Evolutionary conservation across 1,284 basidiomycete genomes (phyloP).

Genomic region (Sphaerobolus stellatus): DNA sequence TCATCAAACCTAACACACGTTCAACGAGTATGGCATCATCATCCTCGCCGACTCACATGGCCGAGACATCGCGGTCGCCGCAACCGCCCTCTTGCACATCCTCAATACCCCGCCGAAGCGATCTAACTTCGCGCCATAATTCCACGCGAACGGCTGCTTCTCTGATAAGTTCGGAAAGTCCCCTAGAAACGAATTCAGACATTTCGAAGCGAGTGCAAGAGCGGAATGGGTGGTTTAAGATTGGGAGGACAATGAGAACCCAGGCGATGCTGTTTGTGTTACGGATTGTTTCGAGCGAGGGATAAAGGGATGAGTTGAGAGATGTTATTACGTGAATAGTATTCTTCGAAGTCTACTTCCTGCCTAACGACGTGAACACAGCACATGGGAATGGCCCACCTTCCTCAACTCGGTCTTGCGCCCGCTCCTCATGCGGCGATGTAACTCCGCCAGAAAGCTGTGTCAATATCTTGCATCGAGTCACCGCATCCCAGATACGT

Average conservation of each 20-base stretch:
- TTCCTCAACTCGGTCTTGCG: constrained; percentile 77
- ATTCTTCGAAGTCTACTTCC: constrained; percentile 4
- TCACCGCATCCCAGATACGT: constrained; percentile 87
- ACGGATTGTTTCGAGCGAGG: constrained; percentile 84
- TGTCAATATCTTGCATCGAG: constrained; percentile 70
- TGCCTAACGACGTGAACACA: constrained; percentile 30
- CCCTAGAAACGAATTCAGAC: constrained; percentile 80
- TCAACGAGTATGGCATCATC: constrained; percentile 25
- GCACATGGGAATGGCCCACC: constrained; percentile 88
- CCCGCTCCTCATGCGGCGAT: constrained; percentile 60
- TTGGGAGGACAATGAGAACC: constrained; percentile 88
- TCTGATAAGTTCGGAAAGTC: constrained; percentile 63
- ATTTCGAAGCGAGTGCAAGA: constrained; percentile 80
- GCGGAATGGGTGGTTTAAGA: constrained; percentile 86
- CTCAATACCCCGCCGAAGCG: constrained; percentile 63
- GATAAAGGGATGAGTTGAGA: constrained; percentile 65
- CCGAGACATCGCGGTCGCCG: constrained; percentile 62
- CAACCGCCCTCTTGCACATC: constrained; percentile 46
- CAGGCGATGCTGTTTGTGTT: constrained; percentile 70
- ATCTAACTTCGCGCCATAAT: constrained; percentile 71
- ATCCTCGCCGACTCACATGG: constrained; percentile 61
- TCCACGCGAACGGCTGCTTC: constrained; percentile 68
- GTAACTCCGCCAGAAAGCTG: constrained; percentile 74
- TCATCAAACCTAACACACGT: constrained; percentile 42
- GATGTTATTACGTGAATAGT: constrained; percentile 72